Evolutionary conservation across 176 grass and related monocot genomes (phyloP).

Genomic region (Carex kokanica): DNA sequence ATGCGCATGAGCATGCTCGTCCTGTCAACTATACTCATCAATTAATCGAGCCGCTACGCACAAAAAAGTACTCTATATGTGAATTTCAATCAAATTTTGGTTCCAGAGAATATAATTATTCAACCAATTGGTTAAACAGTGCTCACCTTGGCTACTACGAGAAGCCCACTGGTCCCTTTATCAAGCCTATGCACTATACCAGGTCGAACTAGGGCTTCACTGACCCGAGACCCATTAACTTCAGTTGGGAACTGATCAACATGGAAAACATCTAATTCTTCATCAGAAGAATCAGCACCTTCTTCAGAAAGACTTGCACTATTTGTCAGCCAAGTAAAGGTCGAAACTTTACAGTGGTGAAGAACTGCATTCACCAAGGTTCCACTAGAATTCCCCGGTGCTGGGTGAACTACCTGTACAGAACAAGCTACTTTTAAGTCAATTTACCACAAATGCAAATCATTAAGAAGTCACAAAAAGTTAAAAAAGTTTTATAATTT

Average conservation of each 20-base stretch:
- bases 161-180: slow-evolving; percentile 91
- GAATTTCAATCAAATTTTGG: not conserved
- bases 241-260: slow-evolving; percentile 41
- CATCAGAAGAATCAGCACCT: slow-evolving; percentile 48
- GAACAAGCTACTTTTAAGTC: not conserved
- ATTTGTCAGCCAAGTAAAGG: slow-evolving; percentile 56
- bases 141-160: slow-evolving; percentile 79
- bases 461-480: not conserved
- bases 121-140: not conserved
- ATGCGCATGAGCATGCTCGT: slow-evolving; percentile 85
- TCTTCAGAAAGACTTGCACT: slow-evolving; percentile 34
- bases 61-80: not conserved
- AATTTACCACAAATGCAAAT: slow-evolving; percentile 2
- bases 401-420: slow-evolving; percentile 75
- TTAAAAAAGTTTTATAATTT: not conserved
- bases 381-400: slow-evolving; percentile 82
- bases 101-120: not conserved
- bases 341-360: slow-evolving; percentile 92
- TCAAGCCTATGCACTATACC: slow-evolving; percentile 96
- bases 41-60: not conserved
- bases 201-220: slow-evolving; percentile 64
- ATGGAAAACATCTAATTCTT: slow-evolving; percentile 60
- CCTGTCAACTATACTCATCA: slow-evolving; percentile 49
- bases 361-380: slow-evolving; percentile 97
- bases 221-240: slow-evolving; percentile 32